These are phyloP conservation scores for Mrakia frigida DNA, from an alignment of 768 basidiomycete genomes.

Conservation along the genomic window DNA sequence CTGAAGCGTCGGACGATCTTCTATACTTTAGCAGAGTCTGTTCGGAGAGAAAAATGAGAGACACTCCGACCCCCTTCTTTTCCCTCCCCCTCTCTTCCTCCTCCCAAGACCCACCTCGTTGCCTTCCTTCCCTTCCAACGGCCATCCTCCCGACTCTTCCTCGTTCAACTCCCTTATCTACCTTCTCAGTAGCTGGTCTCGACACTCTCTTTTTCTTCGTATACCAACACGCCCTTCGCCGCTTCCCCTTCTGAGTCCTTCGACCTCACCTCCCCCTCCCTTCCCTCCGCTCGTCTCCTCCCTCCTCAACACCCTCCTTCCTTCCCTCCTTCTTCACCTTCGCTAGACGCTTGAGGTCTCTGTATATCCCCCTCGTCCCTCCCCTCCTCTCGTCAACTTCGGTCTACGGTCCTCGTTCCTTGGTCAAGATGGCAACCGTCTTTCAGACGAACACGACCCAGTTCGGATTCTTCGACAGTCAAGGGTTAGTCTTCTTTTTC, in stretches of 20 bases:
- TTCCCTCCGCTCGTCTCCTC: background rate
- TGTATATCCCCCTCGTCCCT: no score
- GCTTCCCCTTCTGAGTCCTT: background rate
- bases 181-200: background rate
- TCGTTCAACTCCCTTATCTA: background rate
- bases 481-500: background rate
- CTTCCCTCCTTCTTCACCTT: background rate
- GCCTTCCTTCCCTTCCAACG: background rate
- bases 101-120: background rate
- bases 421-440: background rate
- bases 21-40: background rate
- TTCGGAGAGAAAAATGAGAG: background rate
- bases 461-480: background rate
- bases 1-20: no score
- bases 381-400: background rate
- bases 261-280: background rate
- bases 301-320: background rate
- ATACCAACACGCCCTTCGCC: background rate
- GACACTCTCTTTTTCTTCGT: background rate
- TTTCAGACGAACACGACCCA: constrained; percentile 14
- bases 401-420: background rate
- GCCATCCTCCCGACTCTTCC: background rate
- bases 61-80: background rate
- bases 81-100: background rate
- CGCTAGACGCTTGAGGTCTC: no score